A percentile compares a stretch with the other conserved stretches of the same genome.
Conservation (phyloP, 106 monocot species). For the Dactylorhiza incarnata region DNA sequence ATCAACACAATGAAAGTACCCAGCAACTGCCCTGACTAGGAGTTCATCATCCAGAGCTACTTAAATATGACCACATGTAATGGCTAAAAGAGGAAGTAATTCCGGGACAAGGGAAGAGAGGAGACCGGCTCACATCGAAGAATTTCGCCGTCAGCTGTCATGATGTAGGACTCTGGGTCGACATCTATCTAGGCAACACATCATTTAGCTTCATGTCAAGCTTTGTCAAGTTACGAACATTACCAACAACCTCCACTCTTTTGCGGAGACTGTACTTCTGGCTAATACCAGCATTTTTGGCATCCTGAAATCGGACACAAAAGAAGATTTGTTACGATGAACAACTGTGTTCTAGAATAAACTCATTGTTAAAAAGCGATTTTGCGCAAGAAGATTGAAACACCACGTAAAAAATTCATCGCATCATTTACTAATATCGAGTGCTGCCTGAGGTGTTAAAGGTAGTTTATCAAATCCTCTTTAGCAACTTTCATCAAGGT, state of each 20-base stretch:
- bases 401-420: no score
- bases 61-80: background rate
- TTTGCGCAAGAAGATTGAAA: no score
- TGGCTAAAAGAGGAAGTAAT: slow-evolving; percentile 84
- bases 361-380: no score
- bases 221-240: slow-evolving; percentile 70
- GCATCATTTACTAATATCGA: no score
- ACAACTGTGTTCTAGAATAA: background rate
- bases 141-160: slow-evolving; percentile 79
- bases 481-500: no score
- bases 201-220: slow-evolving; percentile 96
- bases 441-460: no score
- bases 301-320: slow-evolving; percentile 35
- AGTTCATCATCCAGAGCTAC: no score
- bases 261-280: slow-evolving; percentile 55
- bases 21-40: no score
- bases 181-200: slow-evolving; percentile 72
- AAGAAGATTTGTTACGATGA: background rate
- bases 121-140: slow-evolving; percentile 54
- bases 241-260: slow-evolving; percentile 68
- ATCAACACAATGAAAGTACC: no score
- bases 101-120: slow-evolving; percentile 68
- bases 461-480: no score
- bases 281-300: slow-evolving; percentile 51
- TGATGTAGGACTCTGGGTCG: slow-evolving; percentile 75